These are phyloP conservation scores for Botryosphaeria agaves DNA, from an alignment of 2,329 filamentous ascomycete species.

Conservation along the genomic window DNA sequence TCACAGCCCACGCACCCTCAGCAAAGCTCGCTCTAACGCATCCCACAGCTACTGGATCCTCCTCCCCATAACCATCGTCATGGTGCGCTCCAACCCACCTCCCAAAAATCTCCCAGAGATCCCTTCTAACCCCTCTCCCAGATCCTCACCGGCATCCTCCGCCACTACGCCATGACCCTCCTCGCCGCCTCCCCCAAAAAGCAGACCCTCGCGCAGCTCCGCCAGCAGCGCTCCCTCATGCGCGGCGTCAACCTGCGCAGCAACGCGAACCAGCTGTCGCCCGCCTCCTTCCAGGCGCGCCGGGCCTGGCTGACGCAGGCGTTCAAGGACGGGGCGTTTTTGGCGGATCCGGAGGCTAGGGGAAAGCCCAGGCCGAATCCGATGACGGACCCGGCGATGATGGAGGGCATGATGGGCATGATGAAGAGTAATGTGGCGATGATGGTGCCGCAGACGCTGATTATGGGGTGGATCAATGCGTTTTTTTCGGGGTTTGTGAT, in stretches of 20 bases:
- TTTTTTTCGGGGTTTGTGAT: constrained; percentile 98
- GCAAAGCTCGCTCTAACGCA: too few species aligned
- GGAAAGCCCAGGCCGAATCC: constrained; percentile 85
- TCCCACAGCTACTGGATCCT: constrained; percentile 86
- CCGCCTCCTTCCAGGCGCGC: constrained; percentile 58
- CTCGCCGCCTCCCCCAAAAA: constrained; percentile 76
- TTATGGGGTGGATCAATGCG: constrained; percentile 99
- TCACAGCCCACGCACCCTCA: too few species aligned
- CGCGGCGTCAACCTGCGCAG: constrained; percentile 70
- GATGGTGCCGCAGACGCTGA: constrained; percentile 97
- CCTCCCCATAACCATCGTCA: constrained; percentile 90
- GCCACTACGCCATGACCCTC: constrained; percentile 89
- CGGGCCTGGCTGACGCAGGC: constrained; percentile 66
- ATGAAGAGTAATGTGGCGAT: constrained; percentile 99
- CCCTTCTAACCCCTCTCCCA: constrained; percentile 17
- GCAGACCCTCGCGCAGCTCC: constrained; percentile 54
- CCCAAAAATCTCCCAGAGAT: background rate
- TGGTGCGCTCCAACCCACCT: constrained; percentile 37
- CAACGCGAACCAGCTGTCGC: constrained; percentile 67
- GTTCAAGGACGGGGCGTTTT: constrained; percentile 71
- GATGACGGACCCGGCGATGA: constrained; percentile 84
- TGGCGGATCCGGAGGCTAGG: constrained; percentile 75
- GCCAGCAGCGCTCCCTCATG: constrained; percentile 68
- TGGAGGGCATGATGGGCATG: constrained; percentile 99
- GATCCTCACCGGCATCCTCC: constrained; percentile 86